Base-by-base conservation (phyloP, 1,139 yeast species). In the Pichia sp. region DNA sequence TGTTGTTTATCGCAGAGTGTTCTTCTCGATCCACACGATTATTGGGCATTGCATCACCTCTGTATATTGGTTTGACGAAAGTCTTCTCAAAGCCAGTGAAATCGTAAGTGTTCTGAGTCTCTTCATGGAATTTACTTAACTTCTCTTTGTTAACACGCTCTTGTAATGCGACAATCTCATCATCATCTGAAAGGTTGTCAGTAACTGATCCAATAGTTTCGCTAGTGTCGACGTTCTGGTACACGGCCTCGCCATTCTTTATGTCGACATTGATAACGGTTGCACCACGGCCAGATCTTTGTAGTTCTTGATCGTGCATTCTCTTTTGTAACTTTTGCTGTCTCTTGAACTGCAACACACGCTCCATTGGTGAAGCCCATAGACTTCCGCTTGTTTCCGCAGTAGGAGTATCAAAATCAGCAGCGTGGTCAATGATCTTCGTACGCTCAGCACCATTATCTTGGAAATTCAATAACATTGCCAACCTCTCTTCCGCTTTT, bases 311-410 rank as follows among this genome's bases (percentile, higher is more conserved):
- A 34, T 72, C 75, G 38, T 80, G 81, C 52, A 76, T 68, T 48
- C 74, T 75, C 7, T 84, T 63, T 40, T 80, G 56, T 47, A 76
- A 79, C 39, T 79, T 72, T 52, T 88, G 96, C 53, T 87, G 96
- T 46, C 75, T 75, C 56, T 87, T 86, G 48, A 91, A 65, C 39
- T 70, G 74, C 39, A 86, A 65, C 0, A 96, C 97, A 47, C 93
- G 74, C 52, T 93, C 97, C 34, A 80, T 69, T 0, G 96, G 91
- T 5, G 85, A 74, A 1, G 94, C 78, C 98, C 98, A 93, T 48
- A 77, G 67, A 48, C 69, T 76, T 2, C 73, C 62, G 5, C 63
- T 51, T 0, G 72, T 62, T 5, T 18, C 19, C 6, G 18, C 27
- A 2, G 45, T 17, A 0, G 77, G 76, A 32, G 70, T 44, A 34